Conservation (phyloP, 176 grass and related monocot species). For the Oryza meridionalis region DNA sequence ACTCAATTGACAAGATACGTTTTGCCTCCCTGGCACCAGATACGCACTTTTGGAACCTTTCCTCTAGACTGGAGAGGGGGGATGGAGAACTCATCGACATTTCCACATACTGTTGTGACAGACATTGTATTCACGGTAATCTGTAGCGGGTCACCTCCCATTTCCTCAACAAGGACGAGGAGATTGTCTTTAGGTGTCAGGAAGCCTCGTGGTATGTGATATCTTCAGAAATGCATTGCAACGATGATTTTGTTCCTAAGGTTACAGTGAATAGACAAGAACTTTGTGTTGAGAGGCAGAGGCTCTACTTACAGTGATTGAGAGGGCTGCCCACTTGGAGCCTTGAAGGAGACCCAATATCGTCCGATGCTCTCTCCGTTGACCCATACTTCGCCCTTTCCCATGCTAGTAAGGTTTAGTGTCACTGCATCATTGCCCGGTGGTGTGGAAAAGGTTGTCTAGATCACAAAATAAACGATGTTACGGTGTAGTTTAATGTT, state of each 20-base stretch:
- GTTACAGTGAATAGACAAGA: background rate
- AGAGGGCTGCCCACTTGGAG: conserved; percentile 70
- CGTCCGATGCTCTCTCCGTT: conserved; percentile 92
- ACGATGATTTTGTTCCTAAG: conserved; percentile 5
- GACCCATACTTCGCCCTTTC: conserved; percentile 87
- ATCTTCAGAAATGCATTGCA: conserved; percentile 49
- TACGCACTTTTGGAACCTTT: conserved; percentile 29
- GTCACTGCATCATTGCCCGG: conserved; percentile 56
- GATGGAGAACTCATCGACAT: conserved; percentile 34
- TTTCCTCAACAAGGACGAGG: conserved; percentile 84
- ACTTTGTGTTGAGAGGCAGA: background rate
- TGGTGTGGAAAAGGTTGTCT: conserved; percentile 78
- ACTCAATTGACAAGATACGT: conserved; percentile 47
- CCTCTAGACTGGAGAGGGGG: conserved; percentile 29
- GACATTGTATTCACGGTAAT: conserved; percentile 76
- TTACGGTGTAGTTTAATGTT: background rate
- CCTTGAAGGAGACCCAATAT: conserved; percentile 74
- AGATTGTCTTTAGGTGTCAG: conserved; percentile 57
- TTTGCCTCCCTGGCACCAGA: conserved; percentile 56
- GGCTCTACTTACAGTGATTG: conserved; percentile 60
- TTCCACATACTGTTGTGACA: conserved; percentile 43
- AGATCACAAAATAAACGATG: conserved; percentile 34
- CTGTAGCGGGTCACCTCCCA: conserved; percentile 62
- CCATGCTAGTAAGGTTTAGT: conserved; percentile 85
- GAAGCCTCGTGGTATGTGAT: conserved; percentile 81